These are phyloP conservation scores for Venturia aucupariae DNA, from an alignment of 2,329 filamentous ascomycete genomes.

Conservation along the genomic window DNA sequence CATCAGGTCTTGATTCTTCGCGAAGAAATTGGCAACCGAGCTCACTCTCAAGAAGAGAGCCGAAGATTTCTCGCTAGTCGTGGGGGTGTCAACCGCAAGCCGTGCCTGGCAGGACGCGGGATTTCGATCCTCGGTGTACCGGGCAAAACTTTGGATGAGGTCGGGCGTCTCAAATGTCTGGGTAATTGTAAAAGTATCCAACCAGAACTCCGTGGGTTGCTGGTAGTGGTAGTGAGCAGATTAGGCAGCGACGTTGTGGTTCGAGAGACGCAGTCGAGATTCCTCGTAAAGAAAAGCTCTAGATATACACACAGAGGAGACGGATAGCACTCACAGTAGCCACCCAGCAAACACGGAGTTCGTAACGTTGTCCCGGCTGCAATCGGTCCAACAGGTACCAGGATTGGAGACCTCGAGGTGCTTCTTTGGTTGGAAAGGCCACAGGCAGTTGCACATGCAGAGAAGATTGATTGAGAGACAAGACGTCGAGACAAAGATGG, in stretches of 20 bases:
- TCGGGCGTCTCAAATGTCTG: slow-evolving; percentile 52
- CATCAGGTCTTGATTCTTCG: slow-evolving; percentile 68
- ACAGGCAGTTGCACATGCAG: slow-evolving; percentile 58
- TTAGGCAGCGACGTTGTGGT: background rate
- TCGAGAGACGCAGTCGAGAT: background rate
- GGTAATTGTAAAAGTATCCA: slow-evolving; percentile 55
- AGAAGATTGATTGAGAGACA: slow-evolving; percentile 47
- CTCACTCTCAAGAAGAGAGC: slow-evolving; percentile 64
- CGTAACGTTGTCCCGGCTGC: slow-evolving; percentile 67
- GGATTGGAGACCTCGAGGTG: slow-evolving; percentile 51
- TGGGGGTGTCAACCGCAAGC: slow-evolving; percentile 13
- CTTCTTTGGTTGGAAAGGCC: slow-evolving; percentile 51
- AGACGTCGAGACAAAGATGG: slow-evolving; percentile 52
- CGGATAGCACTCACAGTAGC: slow-evolving; percentile 78
- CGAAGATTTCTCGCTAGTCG: slow-evolving; percentile 32
- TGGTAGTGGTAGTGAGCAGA: slow-evolving; percentile 29
- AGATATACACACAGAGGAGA: background rate
- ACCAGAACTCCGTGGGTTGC: slow-evolving; percentile 76
- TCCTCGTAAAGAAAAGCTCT: background rate
- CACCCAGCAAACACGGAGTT: slow-evolving; percentile 86
- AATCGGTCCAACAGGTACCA: slow-evolving; percentile 74
- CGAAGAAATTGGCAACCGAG: slow-evolving; percentile 78
- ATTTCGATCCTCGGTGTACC: slow-evolving; percentile 49
- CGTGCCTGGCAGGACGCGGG: slow-evolving; percentile 21
- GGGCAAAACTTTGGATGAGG: slow-evolving; percentile 55